These are phyloP conservation scores for Haberlea rhodopensis DNA, from an alignment of 257 asterid species.

Conservation along the genomic window DNA sequence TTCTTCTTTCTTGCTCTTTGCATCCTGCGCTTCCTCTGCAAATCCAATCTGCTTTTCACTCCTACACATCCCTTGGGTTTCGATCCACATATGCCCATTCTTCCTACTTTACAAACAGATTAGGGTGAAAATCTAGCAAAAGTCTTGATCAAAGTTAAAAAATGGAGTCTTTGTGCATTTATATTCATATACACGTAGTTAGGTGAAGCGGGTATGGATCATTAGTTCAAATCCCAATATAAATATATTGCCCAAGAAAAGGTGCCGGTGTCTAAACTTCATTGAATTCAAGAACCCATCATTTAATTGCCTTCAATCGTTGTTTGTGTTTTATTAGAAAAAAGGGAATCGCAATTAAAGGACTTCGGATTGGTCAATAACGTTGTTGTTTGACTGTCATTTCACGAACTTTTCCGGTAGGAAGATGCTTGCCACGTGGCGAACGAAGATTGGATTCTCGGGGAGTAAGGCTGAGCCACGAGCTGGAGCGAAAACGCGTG, in stretches of 20 bases:
- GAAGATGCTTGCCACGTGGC: slow-evolving; percentile 21
- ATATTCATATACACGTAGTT: slow-evolving; percentile 2
- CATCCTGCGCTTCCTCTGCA: slow-evolving; percentile 40
- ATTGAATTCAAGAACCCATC: slow-evolving; percentile 23
- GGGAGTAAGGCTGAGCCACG: too few relatives aligned
- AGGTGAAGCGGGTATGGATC: slow-evolving; percentile 10
- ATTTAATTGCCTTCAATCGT: slow-evolving; percentile 23
- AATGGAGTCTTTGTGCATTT: background rate
- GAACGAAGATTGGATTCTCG: too few relatives aligned
- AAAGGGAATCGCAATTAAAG: slow-evolving; percentile 7
- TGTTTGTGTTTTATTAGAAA: background rate
- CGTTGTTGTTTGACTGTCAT: slow-evolving; percentile 28
- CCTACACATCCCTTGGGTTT: slow-evolving; percentile 67
- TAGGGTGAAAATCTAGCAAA: background rate
- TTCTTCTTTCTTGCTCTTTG: slow-evolving; percentile 40
- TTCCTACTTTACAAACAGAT: slow-evolving; percentile 17
- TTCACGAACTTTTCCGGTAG: slow-evolving; percentile 39
- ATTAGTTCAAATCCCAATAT: slow-evolving; percentile 23
- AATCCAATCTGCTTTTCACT: slow-evolving; percentile 42
- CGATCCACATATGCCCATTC: slow-evolving; percentile 84
- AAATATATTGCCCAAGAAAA: slow-evolving; percentile 28
- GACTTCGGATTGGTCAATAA: slow-evolving; percentile 38
- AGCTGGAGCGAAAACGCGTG: too few relatives aligned
- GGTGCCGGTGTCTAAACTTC: slow-evolving; percentile 41
- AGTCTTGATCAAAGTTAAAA: slow-evolving; percentile 16